A percentile compares a stretch with the other conserved stretches of the same genome.
Evolutionary conservation across 805 yeast species (phyloP).

Genomic region (Kodamaea nitidulidarum): DNA sequence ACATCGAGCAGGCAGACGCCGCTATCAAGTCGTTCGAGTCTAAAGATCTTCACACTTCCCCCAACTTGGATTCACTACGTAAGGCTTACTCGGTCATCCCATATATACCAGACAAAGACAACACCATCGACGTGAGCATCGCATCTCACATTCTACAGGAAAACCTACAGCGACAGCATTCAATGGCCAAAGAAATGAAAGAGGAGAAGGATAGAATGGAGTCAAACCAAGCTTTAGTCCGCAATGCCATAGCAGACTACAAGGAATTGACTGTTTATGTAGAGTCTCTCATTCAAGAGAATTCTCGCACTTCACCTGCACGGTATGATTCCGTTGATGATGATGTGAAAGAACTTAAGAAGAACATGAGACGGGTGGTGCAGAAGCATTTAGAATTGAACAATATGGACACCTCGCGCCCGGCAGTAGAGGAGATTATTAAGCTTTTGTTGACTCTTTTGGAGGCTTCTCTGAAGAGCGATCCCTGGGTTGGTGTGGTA

Average conservation of each 20-base stretch:
- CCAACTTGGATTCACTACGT: slow-evolving; percentile 14
- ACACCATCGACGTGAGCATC: slow-evolving; percentile 24
- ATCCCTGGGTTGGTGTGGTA: slow-evolving; percentile 9
- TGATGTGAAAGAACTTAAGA: slow-evolving; percentile 2
- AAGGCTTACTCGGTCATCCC: slow-evolving; percentile 19
- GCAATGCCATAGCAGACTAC: slow-evolving; percentile 4
- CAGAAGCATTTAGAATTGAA: background rate
- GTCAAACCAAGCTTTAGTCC: background rate
- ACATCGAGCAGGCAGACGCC: slow-evolving; percentile 20
- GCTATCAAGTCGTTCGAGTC: slow-evolving; percentile 12
- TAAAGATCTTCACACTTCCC: background rate
- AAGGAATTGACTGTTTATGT: slow-evolving; percentile 1
- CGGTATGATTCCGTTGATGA: background rate
- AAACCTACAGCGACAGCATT: slow-evolving; percentile 3
- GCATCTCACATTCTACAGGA: slow-evolving; percentile 15
- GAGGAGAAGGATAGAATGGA: background rate
- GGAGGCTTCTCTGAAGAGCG: background rate
- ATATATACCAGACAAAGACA: slow-evolving; percentile 25
- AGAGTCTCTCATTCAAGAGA: slow-evolving; percentile 1
- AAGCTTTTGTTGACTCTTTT: background rate
- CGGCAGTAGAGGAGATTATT: background rate
- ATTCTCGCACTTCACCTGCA: background rate
- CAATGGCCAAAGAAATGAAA: background rate
- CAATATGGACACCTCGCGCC: background rate
- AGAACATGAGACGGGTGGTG: slow-evolving; percentile 3